Evolutionary conservation across 2,329 filamentous ascomycete genomes (phyloP).

Genomic region (Stachybotrys chlorohalonatus): DNA sequence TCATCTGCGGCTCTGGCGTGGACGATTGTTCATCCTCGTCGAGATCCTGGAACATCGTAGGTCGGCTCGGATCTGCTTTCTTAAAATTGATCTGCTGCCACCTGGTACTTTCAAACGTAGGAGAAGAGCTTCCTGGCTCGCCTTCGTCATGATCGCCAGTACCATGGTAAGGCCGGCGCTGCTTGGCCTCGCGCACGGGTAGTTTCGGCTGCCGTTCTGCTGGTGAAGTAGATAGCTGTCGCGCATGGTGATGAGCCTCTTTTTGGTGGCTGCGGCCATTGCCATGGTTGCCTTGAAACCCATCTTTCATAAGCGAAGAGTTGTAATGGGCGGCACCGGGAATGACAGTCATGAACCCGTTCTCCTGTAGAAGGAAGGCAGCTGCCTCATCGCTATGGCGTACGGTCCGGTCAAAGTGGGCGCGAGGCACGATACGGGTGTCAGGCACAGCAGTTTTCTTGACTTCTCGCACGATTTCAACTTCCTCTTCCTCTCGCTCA

Average conservation of each 20-base stretch:
- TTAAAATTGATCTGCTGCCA: slow-evolving; percentile 9
- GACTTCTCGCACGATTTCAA: neutral
- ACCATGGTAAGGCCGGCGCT: slow-evolving; percentile 15
- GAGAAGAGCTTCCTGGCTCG: slow-evolving; percentile 14
- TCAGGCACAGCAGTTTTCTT: neutral
- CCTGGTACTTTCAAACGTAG: slow-evolving; percentile 10
- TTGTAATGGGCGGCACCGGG: slow-evolving; percentile 13
- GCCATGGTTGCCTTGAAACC: slow-evolving; percentile 16
- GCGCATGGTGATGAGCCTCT: slow-evolving; percentile 8
- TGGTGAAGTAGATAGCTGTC: slow-evolving; percentile 13
- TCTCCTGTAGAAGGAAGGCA: slow-evolving; percentile 25
- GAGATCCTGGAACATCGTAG: slow-evolving; percentile 8
- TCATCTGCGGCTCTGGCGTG: slow-evolving; percentile 6
- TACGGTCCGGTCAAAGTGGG: slow-evolving; percentile 4
- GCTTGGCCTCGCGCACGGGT: slow-evolving; percentile 27
- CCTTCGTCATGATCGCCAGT: slow-evolving; percentile 9
- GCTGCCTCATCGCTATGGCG: slow-evolving; percentile 4
- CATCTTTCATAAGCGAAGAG: slow-evolving; percentile 20
- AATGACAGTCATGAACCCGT: slow-evolving; percentile 26
- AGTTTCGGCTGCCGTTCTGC: slow-evolving; percentile 21
- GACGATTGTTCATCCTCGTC: slow-evolving; percentile 14
- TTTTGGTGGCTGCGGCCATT: slow-evolving; percentile 8
- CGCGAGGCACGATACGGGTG: neutral
- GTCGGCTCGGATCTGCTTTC: slow-evolving; percentile 8
- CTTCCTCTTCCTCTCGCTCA: slow-evolving; percentile 13